Conservation (phyloP, 2,329 filamentous ascomycete species). For the Pestalotiopsis sp. region DNA sequence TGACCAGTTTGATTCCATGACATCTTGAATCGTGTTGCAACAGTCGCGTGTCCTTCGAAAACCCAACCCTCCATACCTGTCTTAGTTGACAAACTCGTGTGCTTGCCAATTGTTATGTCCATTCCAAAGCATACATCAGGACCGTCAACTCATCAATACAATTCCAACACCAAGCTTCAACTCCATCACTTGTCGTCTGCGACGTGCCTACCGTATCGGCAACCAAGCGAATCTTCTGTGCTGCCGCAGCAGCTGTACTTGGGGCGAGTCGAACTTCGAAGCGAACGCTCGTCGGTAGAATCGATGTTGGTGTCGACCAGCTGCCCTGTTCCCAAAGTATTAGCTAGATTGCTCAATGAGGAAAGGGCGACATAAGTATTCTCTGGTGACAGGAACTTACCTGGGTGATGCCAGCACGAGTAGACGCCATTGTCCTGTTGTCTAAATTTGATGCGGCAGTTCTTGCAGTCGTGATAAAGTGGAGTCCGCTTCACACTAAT, state of each 20-base stretch:
- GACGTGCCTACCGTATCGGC: not conserved
- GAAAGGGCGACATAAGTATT: not conserved
- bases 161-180: not conserved
- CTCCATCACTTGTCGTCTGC: not conserved
- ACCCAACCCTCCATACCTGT: too few relatives aligned
- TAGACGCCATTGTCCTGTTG: not conserved
- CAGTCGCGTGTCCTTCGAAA: too few relatives aligned
- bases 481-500: not conserved
- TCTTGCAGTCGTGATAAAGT: not conserved
- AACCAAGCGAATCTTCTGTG: not conserved
- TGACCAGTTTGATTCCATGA: too few relatives aligned
- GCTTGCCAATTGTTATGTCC: not conserved
- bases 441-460: not conserved
- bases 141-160: not conserved
- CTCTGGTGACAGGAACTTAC: not conserved
- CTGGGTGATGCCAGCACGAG: not conserved
- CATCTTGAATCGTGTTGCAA: too few relatives aligned
- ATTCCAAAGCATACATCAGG: not conserved
- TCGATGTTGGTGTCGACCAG: not conserved
- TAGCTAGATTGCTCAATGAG: not conserved
- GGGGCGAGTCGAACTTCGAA: not conserved
- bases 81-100: not conserved
- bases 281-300: not conserved
- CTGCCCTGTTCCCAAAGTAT: not conserved
- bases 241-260: not conserved